Conservation (phyloP, 2,329 filamentous ascomycete genomes). For the Zymoseptoria pseudotritici region DNA sequence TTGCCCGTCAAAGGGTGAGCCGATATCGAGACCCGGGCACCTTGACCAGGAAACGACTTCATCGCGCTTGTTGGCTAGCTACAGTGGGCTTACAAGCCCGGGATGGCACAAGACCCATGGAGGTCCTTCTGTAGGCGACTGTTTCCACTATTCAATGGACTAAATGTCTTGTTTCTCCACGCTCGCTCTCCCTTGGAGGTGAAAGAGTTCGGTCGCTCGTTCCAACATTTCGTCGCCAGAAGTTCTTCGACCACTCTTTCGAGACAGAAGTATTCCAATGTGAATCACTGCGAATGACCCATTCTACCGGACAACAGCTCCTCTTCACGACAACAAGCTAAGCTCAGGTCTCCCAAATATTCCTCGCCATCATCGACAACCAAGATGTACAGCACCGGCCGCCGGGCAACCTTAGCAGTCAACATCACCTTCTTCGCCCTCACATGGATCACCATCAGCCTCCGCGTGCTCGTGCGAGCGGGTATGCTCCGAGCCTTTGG, state of each 20-base stretch:
- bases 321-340: no score
- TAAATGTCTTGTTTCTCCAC: background rate
- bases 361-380: no score
- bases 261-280: no score
- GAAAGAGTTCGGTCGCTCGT: background rate
- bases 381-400: slow-evolving; percentile 1
- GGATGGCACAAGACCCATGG: background rate
- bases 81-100: background rate
- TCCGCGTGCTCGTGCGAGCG: slow-evolving; percentile 34
- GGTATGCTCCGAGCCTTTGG: slow-evolving; percentile 33
- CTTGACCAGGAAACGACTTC: background rate
- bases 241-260: background rate
- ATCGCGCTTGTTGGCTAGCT: background rate
- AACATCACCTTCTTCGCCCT: slow-evolving; percentile 32
- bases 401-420: slow-evolving; percentile 11
- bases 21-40: background rate
- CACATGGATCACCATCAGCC: slow-evolving; percentile 31
- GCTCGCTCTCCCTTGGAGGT: background rate
- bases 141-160: background rate
- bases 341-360: no score
- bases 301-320: background rate
- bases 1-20: background rate
- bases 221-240: background rate
- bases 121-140: background rate
- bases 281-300: background rate